A percentile compares a stretch with the other conserved stretches of the same genome.
Evolutionary conservation across 306 rosid species (phyloP).

Genomic region (Betula pendula): DNA sequence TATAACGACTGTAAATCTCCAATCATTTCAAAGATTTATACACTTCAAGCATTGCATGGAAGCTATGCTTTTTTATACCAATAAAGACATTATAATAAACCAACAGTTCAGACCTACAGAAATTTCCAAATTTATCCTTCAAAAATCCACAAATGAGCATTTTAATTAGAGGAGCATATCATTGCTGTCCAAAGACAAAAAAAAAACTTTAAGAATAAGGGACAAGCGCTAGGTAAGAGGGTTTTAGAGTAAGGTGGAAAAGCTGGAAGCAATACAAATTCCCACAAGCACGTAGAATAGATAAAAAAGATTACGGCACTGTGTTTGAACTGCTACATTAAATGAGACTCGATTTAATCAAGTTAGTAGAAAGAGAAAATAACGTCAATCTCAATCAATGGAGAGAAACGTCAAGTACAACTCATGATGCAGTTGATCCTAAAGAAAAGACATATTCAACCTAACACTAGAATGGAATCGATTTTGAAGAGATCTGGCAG

Average conservation of each 20-base stretch:
- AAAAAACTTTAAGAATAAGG: background rate
- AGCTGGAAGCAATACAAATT: background rate
- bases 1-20: background rate
- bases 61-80: background rate
- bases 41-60: background rate
- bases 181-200: background rate
- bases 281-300: background rate
- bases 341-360: background rate
- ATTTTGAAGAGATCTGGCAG: background rate
- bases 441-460: background rate
- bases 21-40: background rate
- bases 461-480: background rate
- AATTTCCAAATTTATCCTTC: background rate
- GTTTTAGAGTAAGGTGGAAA: background rate
- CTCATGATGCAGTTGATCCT: background rate
- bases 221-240: background rate
- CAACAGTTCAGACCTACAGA: background rate
- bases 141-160: background rate
- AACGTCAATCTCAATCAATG: background rate
- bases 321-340: no score
- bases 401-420: background rate
- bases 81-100: background rate
- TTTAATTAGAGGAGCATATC: background rate
- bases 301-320: background rate
- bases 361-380: background rate